phyloP scores from a whole-genome alignment of 768 basidiomycete genomes.

The Lactarius sp. region DNA sequence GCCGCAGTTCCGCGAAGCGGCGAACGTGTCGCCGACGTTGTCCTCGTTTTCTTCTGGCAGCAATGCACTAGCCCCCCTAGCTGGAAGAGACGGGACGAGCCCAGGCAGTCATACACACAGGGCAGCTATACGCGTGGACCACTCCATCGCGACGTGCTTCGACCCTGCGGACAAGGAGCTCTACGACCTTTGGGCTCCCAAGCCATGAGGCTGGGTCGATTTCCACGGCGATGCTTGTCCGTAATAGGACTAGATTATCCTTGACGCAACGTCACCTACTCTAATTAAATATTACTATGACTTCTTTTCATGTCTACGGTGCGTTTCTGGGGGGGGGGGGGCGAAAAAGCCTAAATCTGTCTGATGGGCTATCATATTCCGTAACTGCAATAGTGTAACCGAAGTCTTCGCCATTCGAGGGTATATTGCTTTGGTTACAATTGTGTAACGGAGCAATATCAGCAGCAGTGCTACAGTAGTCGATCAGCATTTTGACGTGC shows the following conservation, averaged over 20 bases:
- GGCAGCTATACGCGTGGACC: constrained; percentile 56
- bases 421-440: no score
- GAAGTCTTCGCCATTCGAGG: no score
- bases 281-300: neutral
- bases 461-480: no score
- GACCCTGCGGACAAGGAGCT: constrained; percentile 72
- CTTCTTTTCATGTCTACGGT: neutral
- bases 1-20: constrained; percentile 16
- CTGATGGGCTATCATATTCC: no score
- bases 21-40: constrained; percentile 18
- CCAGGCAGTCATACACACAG: constrained; percentile 32
- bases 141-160: constrained; percentile 65
- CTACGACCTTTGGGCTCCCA: constrained; percentile 72
- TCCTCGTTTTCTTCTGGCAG: constrained; percentile 18
- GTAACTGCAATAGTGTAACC: no score
- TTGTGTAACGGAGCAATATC: no score
- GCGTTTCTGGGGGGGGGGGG: no score
- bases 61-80: neutral
- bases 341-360: no score
- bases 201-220: constrained; percentile 17
- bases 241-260: neutral
- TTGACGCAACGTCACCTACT: no score
- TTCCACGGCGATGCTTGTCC: neutral
- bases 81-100: constrained; percentile 2
- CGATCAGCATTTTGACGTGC: no score